Evolutionary conservation across 345 rosid species (phyloP).

Genomic region (Durio zibethinus): DNA sequence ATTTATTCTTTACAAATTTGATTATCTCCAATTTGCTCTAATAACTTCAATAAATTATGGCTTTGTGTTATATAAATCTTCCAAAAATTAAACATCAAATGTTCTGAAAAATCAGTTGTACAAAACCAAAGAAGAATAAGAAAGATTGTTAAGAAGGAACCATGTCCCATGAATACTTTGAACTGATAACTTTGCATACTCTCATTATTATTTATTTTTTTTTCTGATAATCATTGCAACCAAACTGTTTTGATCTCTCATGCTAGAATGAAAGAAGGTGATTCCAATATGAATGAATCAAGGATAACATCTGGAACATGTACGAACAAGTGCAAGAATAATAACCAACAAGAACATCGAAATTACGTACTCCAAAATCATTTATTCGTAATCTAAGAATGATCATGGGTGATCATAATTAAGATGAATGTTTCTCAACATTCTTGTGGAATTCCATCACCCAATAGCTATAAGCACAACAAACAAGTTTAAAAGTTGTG

Average conservation of each 20-base stretch:
- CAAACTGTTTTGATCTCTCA: no score
- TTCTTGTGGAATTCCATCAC: slow-evolving; percentile 25
- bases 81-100: background rate
- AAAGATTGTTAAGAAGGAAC: no score
- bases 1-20: background rate
- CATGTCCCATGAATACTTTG: background rate
- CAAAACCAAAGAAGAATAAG: no score
- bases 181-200: background rate
- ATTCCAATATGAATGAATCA: no score
- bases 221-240: no score
- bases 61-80: background rate
- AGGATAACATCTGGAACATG: no score
- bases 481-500: background rate
- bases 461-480: slow-evolving; percentile 26
- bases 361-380: no score
- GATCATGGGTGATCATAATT: no score
- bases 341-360: no score
- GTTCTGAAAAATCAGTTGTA: background rate
- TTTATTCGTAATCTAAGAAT: no score
- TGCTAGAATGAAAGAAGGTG: background rate
- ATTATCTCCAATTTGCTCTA: background rate
- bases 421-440: background rate
- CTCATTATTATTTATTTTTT: background rate
- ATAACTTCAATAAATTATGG: background rate
- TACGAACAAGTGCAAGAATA: no score